phyloP scores from a whole-genome alignment of 2,329 filamentous ascomycete species.

The Metarhizium humberi region DNA sequence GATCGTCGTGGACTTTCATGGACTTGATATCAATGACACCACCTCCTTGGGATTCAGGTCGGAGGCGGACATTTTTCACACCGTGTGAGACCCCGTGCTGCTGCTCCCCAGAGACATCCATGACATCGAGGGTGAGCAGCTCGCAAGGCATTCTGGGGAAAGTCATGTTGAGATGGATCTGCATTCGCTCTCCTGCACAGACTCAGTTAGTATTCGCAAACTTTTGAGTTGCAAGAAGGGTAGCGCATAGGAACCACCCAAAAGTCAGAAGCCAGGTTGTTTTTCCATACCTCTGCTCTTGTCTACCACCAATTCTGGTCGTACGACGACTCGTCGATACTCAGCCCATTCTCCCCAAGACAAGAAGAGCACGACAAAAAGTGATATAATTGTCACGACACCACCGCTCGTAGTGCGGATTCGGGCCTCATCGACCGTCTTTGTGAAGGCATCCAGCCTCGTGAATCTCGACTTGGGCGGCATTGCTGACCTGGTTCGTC shows the following conservation, averaged over 20 bases:
- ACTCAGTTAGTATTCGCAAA: conserved; percentile 12
- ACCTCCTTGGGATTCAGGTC: conserved; percentile 64
- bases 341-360: conserved; percentile 94
- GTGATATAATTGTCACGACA: conserved; percentile 83
- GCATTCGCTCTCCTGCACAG: conserved; percentile 81
- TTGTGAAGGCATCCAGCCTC: conserved; percentile 95
- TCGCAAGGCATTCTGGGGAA: conserved; percentile 94
- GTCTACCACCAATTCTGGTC: conserved; percentile 90
- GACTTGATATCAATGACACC: conserved; percentile 61
- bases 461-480: conserved; percentile 88
- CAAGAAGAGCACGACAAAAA: conserved; percentile 81
- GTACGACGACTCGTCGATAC: conserved; percentile 76
- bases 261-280: not conserved
- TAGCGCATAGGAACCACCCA: not conserved
- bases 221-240: not conserved
- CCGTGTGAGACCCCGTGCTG: conserved; percentile 92
- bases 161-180: conserved; percentile 95
- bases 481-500: conserved; percentile 41
- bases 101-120: conserved; percentile 97
- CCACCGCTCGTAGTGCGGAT: conserved; percentile 93
- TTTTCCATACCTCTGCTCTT: conserved; percentile 71
- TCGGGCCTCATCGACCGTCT: conserved; percentile 96
- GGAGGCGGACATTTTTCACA: conserved; percentile 80
- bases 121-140: conserved; percentile 91
- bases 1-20: conserved; percentile 56